These are phyloP conservation scores for Iris macrosiphon DNA, from an alignment of 106 monocot genomes.

Conservation along the genomic window DNA sequence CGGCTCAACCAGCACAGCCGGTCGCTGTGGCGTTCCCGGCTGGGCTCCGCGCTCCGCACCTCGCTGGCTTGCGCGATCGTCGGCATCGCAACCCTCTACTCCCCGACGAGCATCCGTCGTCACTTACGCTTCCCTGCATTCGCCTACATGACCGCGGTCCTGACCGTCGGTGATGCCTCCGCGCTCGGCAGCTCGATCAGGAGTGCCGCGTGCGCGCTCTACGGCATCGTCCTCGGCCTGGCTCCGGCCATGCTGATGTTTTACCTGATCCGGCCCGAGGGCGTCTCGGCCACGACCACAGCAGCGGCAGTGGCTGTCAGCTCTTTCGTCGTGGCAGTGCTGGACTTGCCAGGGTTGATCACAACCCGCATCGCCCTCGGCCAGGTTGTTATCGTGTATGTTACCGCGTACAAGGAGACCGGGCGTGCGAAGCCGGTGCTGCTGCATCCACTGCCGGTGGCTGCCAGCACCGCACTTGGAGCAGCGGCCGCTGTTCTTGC, in stretches of 20 bases:
- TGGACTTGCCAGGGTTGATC: slow-evolving; percentile 23
- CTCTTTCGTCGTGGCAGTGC: slow-evolving; percentile 34
- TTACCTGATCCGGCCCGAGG: slow-evolving; percentile 15
- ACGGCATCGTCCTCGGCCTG: slow-evolving; percentile 23
- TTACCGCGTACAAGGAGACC: slow-evolving; percentile 8
- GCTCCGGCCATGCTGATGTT: slow-evolving; percentile 17
- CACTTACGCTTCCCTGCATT: slow-evolving; percentile 48
- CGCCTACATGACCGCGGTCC: slow-evolving; percentile 50
- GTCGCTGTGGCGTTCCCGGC: neutral
- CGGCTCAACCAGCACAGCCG: neutral
- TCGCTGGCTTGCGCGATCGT: slow-evolving; percentile 5
- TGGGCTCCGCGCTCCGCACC: slow-evolving; percentile 2
- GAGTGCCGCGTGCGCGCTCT: slow-evolving; percentile 21
- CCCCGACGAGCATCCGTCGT: slow-evolving; percentile 17
- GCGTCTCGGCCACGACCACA: slow-evolving; percentile 13
- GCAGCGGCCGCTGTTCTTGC: slow-evolving; percentile 44
- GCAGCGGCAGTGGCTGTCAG: slow-evolving; percentile 26
- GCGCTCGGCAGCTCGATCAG: slow-evolving; percentile 33
- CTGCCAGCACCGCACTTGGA: slow-evolving; percentile 42
- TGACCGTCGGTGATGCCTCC: slow-evolving; percentile 43
- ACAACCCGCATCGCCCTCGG: slow-evolving; percentile 53
- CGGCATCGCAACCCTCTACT: neutral
- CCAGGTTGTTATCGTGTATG: slow-evolving; percentile 56
- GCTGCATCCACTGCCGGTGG: slow-evolving; percentile 31
- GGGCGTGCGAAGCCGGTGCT: slow-evolving; percentile 19